Conservation (phyloP, 1,284 basidiomycete genomes). For the Salmacisia buchloeana region DNA sequence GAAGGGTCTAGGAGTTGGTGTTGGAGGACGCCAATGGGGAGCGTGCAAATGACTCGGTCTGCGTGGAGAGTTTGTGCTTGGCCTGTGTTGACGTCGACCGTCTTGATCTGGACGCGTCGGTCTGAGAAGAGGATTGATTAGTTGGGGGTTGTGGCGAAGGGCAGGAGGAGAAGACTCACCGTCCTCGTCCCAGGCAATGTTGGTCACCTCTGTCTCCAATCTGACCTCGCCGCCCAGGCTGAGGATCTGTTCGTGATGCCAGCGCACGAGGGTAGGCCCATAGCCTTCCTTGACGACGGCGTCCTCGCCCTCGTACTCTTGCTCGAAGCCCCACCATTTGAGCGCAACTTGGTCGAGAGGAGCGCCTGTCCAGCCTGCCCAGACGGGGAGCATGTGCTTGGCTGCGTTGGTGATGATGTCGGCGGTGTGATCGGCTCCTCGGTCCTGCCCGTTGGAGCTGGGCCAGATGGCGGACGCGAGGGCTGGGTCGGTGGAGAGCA, state of each 20-base stretch:
- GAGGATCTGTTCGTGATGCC: neutral
- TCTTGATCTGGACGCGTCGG: neutral
- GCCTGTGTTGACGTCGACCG: neutral
- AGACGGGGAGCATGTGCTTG: neutral
- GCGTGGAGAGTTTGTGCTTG: neutral
- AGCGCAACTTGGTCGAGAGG: slow-evolving; percentile 9
- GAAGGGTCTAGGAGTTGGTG: neutral
- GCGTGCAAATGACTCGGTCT: slow-evolving; percentile 4
- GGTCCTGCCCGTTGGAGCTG: neutral
- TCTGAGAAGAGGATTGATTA: no score
- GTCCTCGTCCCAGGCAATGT: neutral
- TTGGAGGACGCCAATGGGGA: slow-evolving; percentile 12
- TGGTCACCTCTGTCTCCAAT: neutral
- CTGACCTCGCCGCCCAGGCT: neutral
- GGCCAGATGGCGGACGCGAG: no score
- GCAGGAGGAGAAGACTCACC: neutral
- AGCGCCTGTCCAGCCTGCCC: slow-evolving; percentile 18
- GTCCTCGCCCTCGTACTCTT: slow-evolving; percentile 14
- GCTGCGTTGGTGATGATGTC: neutral
- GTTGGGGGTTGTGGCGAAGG: no score
- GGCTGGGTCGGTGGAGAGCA: neutral
- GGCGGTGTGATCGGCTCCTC: neutral
- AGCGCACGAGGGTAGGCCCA: slow-evolving; percentile 10
- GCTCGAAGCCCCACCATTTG: slow-evolving; percentile 16
- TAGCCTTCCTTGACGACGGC: slow-evolving; percentile 12